Percentiles rank a stretch among this genome's conserved stretches.
phyloP scores from a whole-genome alignment of 2,329 filamentous ascomycete genomes.

The Phialophora tarda region DNA sequence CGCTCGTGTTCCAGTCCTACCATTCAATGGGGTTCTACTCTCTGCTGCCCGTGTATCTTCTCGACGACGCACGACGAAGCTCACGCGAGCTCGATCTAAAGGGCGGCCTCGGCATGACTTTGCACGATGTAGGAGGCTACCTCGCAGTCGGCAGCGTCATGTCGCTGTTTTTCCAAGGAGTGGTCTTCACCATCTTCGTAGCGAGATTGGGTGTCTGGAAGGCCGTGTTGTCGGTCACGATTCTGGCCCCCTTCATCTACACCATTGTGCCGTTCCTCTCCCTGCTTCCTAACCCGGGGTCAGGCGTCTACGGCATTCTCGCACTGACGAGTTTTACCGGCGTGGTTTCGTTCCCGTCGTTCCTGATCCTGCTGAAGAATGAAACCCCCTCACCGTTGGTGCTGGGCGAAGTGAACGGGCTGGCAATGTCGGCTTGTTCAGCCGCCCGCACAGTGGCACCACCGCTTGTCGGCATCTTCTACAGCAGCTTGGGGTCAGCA shows the following conservation, averaged over 20 bases:
- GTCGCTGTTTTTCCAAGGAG: slow-evolving; percentile 64
- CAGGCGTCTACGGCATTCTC: slow-evolving; percentile 65
- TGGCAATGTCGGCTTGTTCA: slow-evolving; percentile 69
- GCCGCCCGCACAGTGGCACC: slow-evolving; percentile 72
- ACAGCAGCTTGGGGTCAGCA: slow-evolving; percentile 64
- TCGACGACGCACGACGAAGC: slow-evolving; percentile 44
- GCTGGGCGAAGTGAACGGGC: slow-evolving; percentile 68
- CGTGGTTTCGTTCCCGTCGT: slow-evolving; percentile 69
- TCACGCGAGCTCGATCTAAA: slow-evolving; percentile 26
- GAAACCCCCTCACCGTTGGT: slow-evolving; percentile 63
- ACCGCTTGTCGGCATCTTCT: slow-evolving; percentile 67
- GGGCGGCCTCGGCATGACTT: slow-evolving; percentile 67
- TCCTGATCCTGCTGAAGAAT: slow-evolving; percentile 72
- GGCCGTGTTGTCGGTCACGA: slow-evolving; percentile 63
- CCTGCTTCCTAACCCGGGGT: slow-evolving; percentile 57
- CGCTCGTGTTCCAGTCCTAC: slow-evolving; percentile 52
- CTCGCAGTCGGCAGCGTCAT: slow-evolving; percentile 66
- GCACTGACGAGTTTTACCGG: slow-evolving; percentile 65
- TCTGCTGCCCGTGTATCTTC: slow-evolving; percentile 53
- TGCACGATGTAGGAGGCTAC: slow-evolving; percentile 67
- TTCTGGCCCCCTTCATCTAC: slow-evolving; percentile 68
- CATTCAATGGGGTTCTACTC: slow-evolving; percentile 56
- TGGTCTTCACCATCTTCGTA: slow-evolving; percentile 67
- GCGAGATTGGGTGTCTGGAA: slow-evolving; percentile 64
- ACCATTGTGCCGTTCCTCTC: slow-evolving; percentile 64